Conservation (phyloP, 805 yeast genomes). For the Yarrowia sp. region DNA sequence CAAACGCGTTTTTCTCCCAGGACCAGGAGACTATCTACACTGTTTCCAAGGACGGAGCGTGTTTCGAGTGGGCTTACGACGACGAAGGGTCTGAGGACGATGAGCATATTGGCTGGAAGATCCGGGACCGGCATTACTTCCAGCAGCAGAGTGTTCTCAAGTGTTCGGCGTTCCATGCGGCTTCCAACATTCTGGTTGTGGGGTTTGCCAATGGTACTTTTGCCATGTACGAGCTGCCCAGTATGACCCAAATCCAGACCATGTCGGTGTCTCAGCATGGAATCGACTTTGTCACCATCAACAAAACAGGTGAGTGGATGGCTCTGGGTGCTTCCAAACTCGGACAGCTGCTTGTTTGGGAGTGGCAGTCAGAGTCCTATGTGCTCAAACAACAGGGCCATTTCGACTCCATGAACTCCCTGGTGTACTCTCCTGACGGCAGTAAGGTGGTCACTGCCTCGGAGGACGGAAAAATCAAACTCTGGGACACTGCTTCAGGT, state of each 20-base stretch:
- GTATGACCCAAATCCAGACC: slow-evolving; percentile 75
- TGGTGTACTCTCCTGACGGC: slow-evolving; percentile 94
- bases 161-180: slow-evolving; percentile 81
- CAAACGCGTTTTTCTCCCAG: slow-evolving; percentile 82
- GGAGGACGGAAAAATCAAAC: slow-evolving; percentile 94
- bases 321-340: slow-evolving; percentile 87
- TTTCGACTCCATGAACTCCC: slow-evolving; percentile 80
- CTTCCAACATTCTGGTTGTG: slow-evolving; percentile 69
- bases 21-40: slow-evolving; percentile 90
- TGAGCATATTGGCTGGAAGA: slow-evolving; percentile 68
- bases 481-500: slow-evolving; percentile 93
- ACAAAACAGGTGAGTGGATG: slow-evolving; percentile 90
- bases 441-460: slow-evolving; percentile 87
- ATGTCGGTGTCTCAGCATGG: slow-evolving; percentile 89
- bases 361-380: slow-evolving; percentile 98
- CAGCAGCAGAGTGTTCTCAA: slow-evolving; percentile 64
- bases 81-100: slow-evolving; percentile 49
- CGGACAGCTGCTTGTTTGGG: slow-evolving; percentile 95
- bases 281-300: slow-evolving; percentile 76
- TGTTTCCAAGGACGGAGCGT: slow-evolving; percentile 90
- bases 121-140: slow-evolving; percentile 72
- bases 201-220: slow-evolving; percentile 91
- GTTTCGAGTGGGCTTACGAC: slow-evolving; percentile 86
- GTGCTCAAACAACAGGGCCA: slow-evolving; percentile 96
- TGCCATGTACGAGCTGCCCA: slow-evolving; percentile 83